Evolutionary conservation across 2,329 filamentous ascomycete genomes (phyloP).

Genomic region (Mycocentrospora acerina): DNA sequence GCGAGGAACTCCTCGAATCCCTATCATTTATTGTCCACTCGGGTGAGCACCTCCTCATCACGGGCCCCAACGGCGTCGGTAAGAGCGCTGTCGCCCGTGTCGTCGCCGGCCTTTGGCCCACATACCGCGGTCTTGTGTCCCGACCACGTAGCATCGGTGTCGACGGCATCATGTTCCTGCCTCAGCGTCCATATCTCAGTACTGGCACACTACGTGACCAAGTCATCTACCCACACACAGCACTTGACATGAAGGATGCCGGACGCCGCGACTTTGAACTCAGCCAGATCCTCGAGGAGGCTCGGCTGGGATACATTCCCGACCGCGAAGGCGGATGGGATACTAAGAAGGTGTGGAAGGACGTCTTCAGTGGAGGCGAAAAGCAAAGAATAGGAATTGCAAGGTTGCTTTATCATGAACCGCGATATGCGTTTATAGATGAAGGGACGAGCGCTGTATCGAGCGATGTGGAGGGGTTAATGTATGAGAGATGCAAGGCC

Average conservation of each 20-base stretch:
- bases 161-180: slow-evolving; percentile 98
- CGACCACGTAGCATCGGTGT: slow-evolving; percentile 76
- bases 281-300: slow-evolving; percentile 75
- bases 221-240: slow-evolving; percentile 95
- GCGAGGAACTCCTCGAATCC: slow-evolving; percentile 86
- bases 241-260: slow-evolving; percentile 86
- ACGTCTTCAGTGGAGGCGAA: slow-evolving; percentile 94
- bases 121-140: slow-evolving; percentile 89
- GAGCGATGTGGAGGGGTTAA: slow-evolving; percentile 86
- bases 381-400: slow-evolving; percentile 96
- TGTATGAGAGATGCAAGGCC: slow-evolving; percentile 92
- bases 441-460: slow-evolving; percentile 95
- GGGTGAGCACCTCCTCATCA: slow-evolving; percentile 92
- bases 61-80: slow-evolving; percentile 90
- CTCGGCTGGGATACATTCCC: slow-evolving; percentile 83
- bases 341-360: slow-evolving; percentile 96
- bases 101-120: slow-evolving; percentile 90
- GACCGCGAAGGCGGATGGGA: slow-evolving; percentile 96
- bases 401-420: slow-evolving; percentile 89
- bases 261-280: slow-evolving; percentile 78
- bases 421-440: slow-evolving; percentile 89
- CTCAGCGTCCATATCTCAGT: slow-evolving; percentile 88
- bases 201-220: slow-evolving; percentile 93
- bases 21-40: slow-evolving; percentile 86
- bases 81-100: slow-evolving; percentile 88